Conservation (phyloP, 2,329 filamentous ascomycete species). For the Podosphaera xanthii region DNA sequence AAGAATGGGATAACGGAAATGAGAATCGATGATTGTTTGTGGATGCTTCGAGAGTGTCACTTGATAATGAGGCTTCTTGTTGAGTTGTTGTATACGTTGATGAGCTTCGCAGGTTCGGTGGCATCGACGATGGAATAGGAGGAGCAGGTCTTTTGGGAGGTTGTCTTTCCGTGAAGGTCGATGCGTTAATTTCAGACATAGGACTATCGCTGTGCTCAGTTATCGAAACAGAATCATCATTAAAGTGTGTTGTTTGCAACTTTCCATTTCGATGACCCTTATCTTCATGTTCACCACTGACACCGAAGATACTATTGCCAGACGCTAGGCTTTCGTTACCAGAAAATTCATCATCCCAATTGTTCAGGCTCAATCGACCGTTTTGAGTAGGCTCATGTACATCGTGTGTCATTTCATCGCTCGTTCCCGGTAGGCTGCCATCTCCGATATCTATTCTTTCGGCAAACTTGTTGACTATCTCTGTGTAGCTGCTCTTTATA, state of each 20-base stretch:
- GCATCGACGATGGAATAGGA: conserved; percentile 9
- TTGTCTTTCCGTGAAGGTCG: conserved; percentile 11
- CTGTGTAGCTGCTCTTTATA: conserved; percentile 16
- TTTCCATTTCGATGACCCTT: conserved; percentile 13
- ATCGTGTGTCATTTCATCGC: conserved; percentile 14
- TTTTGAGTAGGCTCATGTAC: conserved; percentile 37
- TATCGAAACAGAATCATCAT: conserved; percentile 12
- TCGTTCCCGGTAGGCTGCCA: conserved; percentile 7
- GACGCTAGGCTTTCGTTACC: conserved; percentile 14
- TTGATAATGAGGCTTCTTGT: conserved; percentile 9
- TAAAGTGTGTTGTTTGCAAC: conserved; percentile 9
- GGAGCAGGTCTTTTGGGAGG: conserved; percentile 4
- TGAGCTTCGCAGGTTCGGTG: conserved; percentile 14
- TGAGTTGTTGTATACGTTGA: conserved; percentile 14
- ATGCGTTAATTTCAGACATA: conserved; percentile 6
- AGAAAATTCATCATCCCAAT: conserved; percentile 15
- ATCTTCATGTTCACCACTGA: conserved; percentile 12
- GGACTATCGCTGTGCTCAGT: conserved; percentile 10
- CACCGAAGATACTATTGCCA: conserved; percentile 6
- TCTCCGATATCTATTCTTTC: conserved; percentile 7
- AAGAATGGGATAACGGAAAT: conserved; percentile 34
- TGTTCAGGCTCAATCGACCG: conserved; percentile 25
- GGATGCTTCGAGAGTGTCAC: conserved; percentile 9
- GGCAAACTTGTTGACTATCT: conserved; percentile 15
- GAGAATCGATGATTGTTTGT: conserved; percentile 32